Evolutionary conservation across 2,329 filamentous ascomycete genomes (phyloP).

Genomic region (Ceratocystis harringtonii): DNA sequence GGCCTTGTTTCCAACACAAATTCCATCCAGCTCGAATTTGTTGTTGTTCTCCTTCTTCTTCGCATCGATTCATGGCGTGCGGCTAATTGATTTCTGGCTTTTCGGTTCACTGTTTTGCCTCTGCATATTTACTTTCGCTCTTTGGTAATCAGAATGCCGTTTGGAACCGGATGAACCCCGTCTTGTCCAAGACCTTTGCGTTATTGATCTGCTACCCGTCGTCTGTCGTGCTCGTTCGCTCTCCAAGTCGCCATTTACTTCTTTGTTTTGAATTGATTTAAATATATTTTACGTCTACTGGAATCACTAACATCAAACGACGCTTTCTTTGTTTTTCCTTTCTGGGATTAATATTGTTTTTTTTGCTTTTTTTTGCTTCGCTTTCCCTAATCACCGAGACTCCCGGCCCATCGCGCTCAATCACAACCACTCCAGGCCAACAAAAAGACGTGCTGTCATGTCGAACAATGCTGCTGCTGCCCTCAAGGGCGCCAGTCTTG

Average conservation of each 20-base stretch:
- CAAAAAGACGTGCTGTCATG: neutral
- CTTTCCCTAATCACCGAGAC: neutral
- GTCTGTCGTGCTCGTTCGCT: neutral
- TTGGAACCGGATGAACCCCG: conserved; percentile 4
- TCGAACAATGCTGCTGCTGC: conserved; percentile 6
- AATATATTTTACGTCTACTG: no score
- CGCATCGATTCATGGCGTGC: neutral
- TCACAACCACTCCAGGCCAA: no score
- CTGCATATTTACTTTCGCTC: neutral
- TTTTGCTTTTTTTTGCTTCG: neutral
- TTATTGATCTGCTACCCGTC: neutral
- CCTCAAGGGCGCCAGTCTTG: conserved; percentile 5
- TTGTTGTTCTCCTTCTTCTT: neutral
- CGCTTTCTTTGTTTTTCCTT: neutral
- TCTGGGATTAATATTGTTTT: neutral
- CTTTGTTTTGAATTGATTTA: neutral
- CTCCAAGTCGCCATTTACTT: neutral
- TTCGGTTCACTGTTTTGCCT: neutral
- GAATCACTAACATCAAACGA: no score
- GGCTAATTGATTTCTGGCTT: neutral
- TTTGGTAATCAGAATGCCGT: conserved; percentile 3
- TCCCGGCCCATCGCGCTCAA: no score
- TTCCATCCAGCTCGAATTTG: neutral
- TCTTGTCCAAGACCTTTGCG: neutral
- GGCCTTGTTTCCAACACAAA: neutral